Evolutionary conservation across 345 rosid genomes (phyloP), one percentile per base, ranked within the genome.

Genomic region (Linum trigynum): DNA sequence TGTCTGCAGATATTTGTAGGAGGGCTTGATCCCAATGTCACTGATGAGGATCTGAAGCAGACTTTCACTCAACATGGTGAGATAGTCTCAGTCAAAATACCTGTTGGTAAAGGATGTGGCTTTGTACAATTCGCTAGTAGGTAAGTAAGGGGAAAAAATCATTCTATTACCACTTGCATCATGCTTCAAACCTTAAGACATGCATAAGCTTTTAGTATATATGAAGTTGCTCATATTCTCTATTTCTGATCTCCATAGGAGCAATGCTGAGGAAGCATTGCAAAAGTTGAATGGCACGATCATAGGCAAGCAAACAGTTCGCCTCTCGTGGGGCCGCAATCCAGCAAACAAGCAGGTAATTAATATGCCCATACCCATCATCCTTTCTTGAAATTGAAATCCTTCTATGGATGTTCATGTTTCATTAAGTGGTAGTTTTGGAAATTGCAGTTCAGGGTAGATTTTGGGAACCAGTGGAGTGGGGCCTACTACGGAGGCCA

Each of bases 121-220:
- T 94, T 94, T 79, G 89, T 94, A 69, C 97, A 90, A 69, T 94
- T 86, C 75, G 89, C 86, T 60, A 79, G 69, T 84, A 90, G 96
- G 97, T 92, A 75, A 73, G 32, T 23, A 23, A 23, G 32, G 32
- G 32, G 1, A 23, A 23, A 23, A 23, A 23, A 23, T 23, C 32
- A 23, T 23, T 23, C 32, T 23, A 23, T 23, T 1, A 23, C 32
- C 32, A 59, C 7, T 32, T 32, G 0, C 59, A 1, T 7, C 15
- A 4, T 56, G 2, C 9, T n/a, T 4, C 32, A 32, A 56, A n/a
- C 32, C 17, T n/a, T 7, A 7, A 56, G 15, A 56, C 16, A 15
- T 10, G 7, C 59, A 4, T 56, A 16, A 15, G 6, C 16, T n/a
- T 5, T 32, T 12, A 4, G 38, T 39, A 11, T 8, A 12, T 48